A percentile compares a stretch with the other conserved stretches of the same genome.
Evolutionary conservation across 228 moss, liverwort and hornwort genomes (phyloP).

Genomic region (Sphagnum magellanicum): DNA sequence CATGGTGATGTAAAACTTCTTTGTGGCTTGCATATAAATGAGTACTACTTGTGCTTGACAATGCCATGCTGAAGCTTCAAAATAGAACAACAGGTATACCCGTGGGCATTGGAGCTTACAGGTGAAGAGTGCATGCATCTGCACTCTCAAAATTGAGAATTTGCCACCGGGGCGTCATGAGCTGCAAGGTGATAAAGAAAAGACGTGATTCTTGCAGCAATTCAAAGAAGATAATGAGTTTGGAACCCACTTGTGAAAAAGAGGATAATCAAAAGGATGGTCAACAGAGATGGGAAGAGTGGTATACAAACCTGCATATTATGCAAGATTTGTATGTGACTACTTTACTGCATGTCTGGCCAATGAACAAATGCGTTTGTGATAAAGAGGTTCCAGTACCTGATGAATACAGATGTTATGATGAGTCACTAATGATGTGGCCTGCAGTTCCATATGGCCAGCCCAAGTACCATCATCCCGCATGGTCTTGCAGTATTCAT

Average conservation of each 20-base stretch:
- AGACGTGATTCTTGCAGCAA: background rate
- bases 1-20: no score
- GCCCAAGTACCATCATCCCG: slow-evolving; percentile 86
- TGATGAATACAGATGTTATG: slow-evolving; percentile 98
- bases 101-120: slow-evolving; percentile 41
- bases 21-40: no score
- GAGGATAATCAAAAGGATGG: no score
- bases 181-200: slow-evolving; percentile 26
- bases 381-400: slow-evolving; percentile 17
- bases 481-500: slow-evolving; percentile 87
- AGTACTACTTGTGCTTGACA: no score
- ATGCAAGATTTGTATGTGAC: no score
- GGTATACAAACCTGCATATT: no score
- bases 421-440: slow-evolving; percentile 73
- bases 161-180: slow-evolving; percentile 93
- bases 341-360: no score
- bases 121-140: slow-evolving; percentile 60
- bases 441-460: slow-evolving; percentile 97
- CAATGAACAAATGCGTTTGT: no score
- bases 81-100: no score
- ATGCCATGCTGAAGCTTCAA: no score
- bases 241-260: no score
- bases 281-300: no score
- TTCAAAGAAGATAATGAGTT: background rate
- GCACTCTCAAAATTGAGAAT: slow-evolving; percentile 77